Base-by-base conservation (phyloP, 2,329 filamentous ascomycete genomes). In the Cordyceps farinosa region DNA sequence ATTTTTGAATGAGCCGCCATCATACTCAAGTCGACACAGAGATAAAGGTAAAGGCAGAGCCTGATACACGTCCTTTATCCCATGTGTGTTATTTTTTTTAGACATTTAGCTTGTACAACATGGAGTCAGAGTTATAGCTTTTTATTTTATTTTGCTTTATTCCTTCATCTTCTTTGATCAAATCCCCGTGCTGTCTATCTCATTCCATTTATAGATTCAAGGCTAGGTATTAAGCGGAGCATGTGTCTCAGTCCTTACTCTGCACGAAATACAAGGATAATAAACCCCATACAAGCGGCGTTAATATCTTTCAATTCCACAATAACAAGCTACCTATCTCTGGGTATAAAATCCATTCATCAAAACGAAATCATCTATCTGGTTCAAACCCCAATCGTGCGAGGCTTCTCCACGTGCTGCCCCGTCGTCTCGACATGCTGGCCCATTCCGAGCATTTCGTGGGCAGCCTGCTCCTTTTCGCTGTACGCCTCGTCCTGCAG, bases 401-500 rank as follows among this genome's bases (percentile, higher is more conserved):
- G 55, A 58, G 54, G 38, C 62, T 59, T 60, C 50, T 42, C 36
- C 22, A 47, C 13, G 9, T 57, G 38, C 29, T 50, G 22, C 8
- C 38, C 50, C 5, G 62, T 67, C 10, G 72, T 58, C 67, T 81
- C 79, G 5, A 77, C 65, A 63, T 80, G 76, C 51, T 74, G 67
- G 0, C 71, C 70, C 10, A 66, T 66, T 2, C 70, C 72, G 2
- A 69, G 70, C 7, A 67, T 68, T 47, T 75, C 75, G 47, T 74
- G 73, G 0, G 72, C 74, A 15, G 70, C 68, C 27, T 72, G 71
- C 67, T 79, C 71, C 75, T 84, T 82, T 72, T 83, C 80, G 61
- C 77, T 70, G 38, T 75, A 69, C 1, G 71, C 77, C 50, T 71
- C 67, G 44, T 84, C 82, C 67, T 76, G 75, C 55, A 73, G 69